Evolutionary conservation across 495 filamentous ascomycete genomes (phyloP).

Genomic region (Neurospora tetrasperma): DNA sequence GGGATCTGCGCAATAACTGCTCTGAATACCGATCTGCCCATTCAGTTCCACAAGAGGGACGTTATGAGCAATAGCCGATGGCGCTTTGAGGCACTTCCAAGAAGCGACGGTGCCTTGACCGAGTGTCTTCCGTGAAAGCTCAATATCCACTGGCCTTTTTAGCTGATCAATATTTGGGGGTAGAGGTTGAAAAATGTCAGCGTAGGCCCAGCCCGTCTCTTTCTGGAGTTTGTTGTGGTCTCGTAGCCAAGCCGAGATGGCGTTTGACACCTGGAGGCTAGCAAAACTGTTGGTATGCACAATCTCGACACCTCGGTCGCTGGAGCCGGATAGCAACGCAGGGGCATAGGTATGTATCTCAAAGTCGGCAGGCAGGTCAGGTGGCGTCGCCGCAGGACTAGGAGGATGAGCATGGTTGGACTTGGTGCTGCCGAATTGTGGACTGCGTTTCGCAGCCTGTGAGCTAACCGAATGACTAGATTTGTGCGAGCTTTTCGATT

Average conservation of each 20-base stretch:
- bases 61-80: slow-evolving; percentile 46
- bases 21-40: slow-evolving; percentile 71
- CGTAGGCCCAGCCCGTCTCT: slow-evolving; percentile 33
- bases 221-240: slow-evolving; percentile 42
- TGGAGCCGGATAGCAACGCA: slow-evolving; percentile 62
- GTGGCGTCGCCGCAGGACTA: slow-evolving; percentile 46
- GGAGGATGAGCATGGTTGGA: slow-evolving; percentile 37
- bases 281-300: slow-evolving; percentile 57
- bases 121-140: slow-evolving; percentile 36
- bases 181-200: slow-evolving; percentile 41
- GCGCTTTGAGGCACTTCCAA: slow-evolving; percentile 63
- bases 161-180: slow-evolving; percentile 29
- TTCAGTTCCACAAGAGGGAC: slow-evolving; percentile 76
- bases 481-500: slow-evolving; percentile 65
- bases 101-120: slow-evolving; percentile 34
- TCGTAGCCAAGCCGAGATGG: slow-evolving; percentile 62
- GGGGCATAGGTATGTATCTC: slow-evolving; percentile 55
- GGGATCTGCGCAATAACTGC: slow-evolving; percentile 62
- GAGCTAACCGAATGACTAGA: slow-evolving; percentile 58
- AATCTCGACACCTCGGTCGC: slow-evolving; percentile 46
- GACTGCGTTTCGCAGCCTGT: slow-evolving; percentile 45
- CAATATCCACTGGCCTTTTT: slow-evolving; percentile 25
- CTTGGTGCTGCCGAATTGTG: slow-evolving; percentile 34
- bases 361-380: slow-evolving; percentile 43
- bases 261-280: slow-evolving; percentile 54